phyloP scores from a whole-genome alignment of 208 protist genomes.

The Trypanosomatidae sp. region DNA sequence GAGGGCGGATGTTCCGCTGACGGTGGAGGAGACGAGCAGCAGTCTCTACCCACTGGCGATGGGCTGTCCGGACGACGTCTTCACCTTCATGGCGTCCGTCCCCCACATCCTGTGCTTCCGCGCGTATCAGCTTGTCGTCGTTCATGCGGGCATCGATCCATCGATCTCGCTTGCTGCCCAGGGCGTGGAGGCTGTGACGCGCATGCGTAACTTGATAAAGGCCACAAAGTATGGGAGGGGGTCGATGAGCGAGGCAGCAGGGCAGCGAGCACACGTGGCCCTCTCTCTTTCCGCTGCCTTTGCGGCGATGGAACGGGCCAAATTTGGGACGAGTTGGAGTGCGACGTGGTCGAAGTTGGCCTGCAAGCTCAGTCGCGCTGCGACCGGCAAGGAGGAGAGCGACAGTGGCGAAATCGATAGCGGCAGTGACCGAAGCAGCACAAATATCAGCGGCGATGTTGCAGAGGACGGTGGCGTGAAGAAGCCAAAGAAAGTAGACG shows the following conservation, averaged over 20 bases:
- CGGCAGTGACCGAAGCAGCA: neutral
- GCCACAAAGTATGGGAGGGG: conserved; percentile 11
- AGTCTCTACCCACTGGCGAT: conserved; percentile 43
- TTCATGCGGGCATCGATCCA: conserved; percentile 76
- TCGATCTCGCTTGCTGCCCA: conserved; percentile 47
- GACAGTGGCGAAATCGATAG: neutral
- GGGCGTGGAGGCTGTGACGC: conserved; percentile 34
- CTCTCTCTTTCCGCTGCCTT: conserved; percentile 34
- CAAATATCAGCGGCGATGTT: neutral
- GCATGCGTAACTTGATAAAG: conserved; percentile 56
- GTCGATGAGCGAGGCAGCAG: neutral
- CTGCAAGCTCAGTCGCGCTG: conserved; percentile 4
- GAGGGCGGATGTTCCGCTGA: conserved; percentile 9
- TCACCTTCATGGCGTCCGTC: conserved; percentile 43
- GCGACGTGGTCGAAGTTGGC: conserved; percentile 42
- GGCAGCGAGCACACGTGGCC: conserved; percentile 9
- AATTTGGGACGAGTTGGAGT: conserved; percentile 44
- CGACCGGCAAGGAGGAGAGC: neutral
- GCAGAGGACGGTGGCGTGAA: neutral
- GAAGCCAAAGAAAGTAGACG: conserved; percentile 3
- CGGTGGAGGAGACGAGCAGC: conserved; percentile 35
- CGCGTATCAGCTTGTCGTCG: conserved; percentile 49
- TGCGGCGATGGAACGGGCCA: conserved; percentile 33
- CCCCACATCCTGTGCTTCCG: conserved; percentile 76
- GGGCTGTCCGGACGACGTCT: conserved; percentile 45